These are phyloP conservation scores for Penicillium sp. DNA, from an alignment of 2,329 filamentous ascomycete genomes.

Conservation along the genomic window DNA sequence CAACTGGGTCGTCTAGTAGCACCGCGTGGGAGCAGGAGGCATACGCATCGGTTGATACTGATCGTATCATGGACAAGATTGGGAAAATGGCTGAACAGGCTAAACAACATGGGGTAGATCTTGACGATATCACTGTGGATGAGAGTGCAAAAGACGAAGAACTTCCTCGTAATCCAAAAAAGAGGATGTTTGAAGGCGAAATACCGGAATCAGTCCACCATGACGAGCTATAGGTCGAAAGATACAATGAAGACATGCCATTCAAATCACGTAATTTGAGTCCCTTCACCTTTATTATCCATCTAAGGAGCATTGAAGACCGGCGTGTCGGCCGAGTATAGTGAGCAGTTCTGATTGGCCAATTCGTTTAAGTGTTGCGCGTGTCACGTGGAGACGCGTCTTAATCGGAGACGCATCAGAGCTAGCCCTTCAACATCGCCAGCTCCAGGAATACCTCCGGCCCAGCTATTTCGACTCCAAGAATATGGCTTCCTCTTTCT, in stretches of 20 bases:
- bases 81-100: slow-evolving; percentile 38
- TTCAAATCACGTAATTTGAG: slow-evolving; percentile 1
- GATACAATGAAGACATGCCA: slow-evolving; percentile 15
- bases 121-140: slow-evolving; percentile 38
- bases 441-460: background rate
- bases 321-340: background rate
- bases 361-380: slow-evolving; percentile 25
- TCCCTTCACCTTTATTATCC: background rate
- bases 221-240: slow-evolving; percentile 37
- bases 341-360: slow-evolving; percentile 10
- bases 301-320: background rate
- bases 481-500: slow-evolving; percentile 73
- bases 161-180: slow-evolving; percentile 46
- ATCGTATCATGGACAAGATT: slow-evolving; percentile 43
- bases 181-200: slow-evolving; percentile 47
- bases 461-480: background rate
- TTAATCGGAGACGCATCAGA: slow-evolving; percentile 16
- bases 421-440: slow-evolving; percentile 10
- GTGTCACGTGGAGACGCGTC: slow-evolving; percentile 39
- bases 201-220: slow-evolving; percentile 31
- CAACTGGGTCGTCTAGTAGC: slow-evolving; percentile 12
- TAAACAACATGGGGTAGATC: slow-evolving; percentile 26
- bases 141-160: slow-evolving; percentile 38
- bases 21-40: slow-evolving; percentile 24
- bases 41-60: slow-evolving; percentile 23